Base-by-base conservation (phyloP, 2,329 filamentous ascomycete species). In the Colletotrichum costaricense region DNA sequence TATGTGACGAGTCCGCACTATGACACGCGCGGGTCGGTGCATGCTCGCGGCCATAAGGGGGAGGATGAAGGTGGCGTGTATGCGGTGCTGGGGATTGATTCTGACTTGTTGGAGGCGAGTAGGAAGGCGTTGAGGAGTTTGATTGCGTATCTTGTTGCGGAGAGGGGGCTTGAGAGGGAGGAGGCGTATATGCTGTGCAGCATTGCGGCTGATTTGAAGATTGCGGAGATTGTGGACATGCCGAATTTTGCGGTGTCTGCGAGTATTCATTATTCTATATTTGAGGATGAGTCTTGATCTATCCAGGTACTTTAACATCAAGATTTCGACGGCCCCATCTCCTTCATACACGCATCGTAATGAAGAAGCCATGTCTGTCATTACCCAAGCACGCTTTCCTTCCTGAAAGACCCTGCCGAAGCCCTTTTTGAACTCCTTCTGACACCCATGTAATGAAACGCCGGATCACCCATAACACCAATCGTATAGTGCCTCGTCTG, bases 171-270 rank as follows among this genome's bases (percentile, higher is more conserved):
- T 46, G 82, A 78, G 14, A 80, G 84, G 57, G 80, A 80, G 7
- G 88, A 89, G 75, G 86, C 84, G 2, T 89, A 89, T 76, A 89
- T 90, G 80, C 78, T 89, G 24, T 82, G 83, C 30, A 88, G 86
- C 71, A 84, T 89, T 14, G 85, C 85, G 0, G 86, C 83, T 0
- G 84, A 87, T 76, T 76, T 90, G 75, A 86, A 86, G 74, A 86
- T 89, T 77, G 84, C 82, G 4, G 87, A 89, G 78, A 84, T 85
- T 2, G 87, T 89, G 26, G 88, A 89, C 73, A 86, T 89, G 84
- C 87, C 87, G 11, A 85, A 89, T 74, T 88, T 84, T 79, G 86
- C 84, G 2, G 84, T 89, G 42, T 83, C 86, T 9, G 88, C 86
- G 78, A 84, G 82, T 62, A 77, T 89, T 35, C 86, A 87, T 2